These are phyloP conservation scores for Colletotrichum magnum DNA, from an alignment of 2,329 filamentous ascomycete species.

Conservation along the genomic window DNA sequence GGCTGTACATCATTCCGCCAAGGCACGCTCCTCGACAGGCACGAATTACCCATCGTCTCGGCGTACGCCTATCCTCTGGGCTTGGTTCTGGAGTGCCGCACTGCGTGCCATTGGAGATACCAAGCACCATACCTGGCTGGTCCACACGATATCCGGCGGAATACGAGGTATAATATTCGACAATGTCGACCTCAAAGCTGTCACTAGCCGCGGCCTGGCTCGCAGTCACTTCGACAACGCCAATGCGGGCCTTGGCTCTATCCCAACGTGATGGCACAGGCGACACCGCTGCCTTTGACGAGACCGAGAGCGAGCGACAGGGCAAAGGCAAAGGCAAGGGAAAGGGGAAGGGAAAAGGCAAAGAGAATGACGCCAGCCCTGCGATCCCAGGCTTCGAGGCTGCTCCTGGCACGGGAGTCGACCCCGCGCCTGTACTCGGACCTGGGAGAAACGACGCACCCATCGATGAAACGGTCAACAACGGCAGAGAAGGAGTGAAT, in stretches of 20 bases:
- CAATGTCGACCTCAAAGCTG: conserved; percentile 25
- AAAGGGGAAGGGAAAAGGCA: conserved; percentile 25
- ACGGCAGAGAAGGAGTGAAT: conserved; percentile 3
- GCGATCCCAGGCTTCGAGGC: conserved; percentile 3
- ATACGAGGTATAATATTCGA: conserved; percentile 1
- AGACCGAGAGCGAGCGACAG: conserved; percentile 4
- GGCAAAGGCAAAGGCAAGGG: conserved; percentile 21
- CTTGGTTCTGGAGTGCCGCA: conserved; percentile 1
- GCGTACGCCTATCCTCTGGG: conserved; percentile 9
- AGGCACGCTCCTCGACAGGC: neutral
- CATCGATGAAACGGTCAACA: conserved; percentile 9
- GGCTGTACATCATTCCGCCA: neutral
- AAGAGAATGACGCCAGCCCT: neutral
- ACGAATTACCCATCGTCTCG: neutral
- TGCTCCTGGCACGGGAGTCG: neutral
- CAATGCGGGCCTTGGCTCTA: conserved; percentile 13
- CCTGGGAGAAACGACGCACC: neutral
- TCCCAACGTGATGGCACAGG: neutral
- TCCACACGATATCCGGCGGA: conserved; percentile 1
- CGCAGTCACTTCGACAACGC: neutral
- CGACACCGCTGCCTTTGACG: conserved; percentile 2
- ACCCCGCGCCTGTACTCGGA: conserved; percentile 4
- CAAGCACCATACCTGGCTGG: conserved; percentile 22
- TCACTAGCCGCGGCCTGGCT: conserved; percentile 23
- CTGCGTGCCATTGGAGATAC: neutral